Base-by-base conservation (phyloP, 2,329 filamentous ascomycete genomes). In the Cordyceps militaris region DNA sequence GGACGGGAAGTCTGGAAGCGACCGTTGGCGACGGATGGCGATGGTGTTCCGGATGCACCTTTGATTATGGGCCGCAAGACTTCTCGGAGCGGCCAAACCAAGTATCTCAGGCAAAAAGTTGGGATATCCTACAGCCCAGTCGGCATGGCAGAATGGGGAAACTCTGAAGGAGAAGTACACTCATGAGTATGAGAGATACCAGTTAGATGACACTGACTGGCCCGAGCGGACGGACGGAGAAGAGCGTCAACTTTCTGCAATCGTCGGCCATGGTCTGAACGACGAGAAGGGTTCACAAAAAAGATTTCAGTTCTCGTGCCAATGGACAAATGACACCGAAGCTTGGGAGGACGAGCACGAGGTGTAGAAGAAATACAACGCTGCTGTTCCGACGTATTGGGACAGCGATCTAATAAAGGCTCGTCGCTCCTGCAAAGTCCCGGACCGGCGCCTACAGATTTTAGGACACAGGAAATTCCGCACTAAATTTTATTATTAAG, bases 1-100 rank as follows among this genome's bases (percentile, higher is more conserved):
- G 49, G 49, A 52, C 23, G 24, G 24, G 49, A 52, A 24, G 49
- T 52, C 34, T 52, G 24, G 49, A 52, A 52, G 49, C 49, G 49
- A 42, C 49, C 49, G 16, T 28, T 52, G 3, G 34, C 24, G 36
- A 52, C 23, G 23, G 49, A 43, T 43, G 24, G 36, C 13, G 36
- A 52, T 42, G 36, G 49, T 42, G 24, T 52, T 52, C 49, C n/a
- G 13, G 49, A 52, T 52, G 36, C 23, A 52, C 49, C 34, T 30
- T 52, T 52, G 24, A 52, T 52, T n/a, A 52, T 42, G n/a, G 36
- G 36, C 23, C 23, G 24, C 23, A 52, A 52, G 36, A 30, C 49
- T 11, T 52, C 36, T 40, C 36, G 36, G 23, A 32, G 49, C 36
- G 36, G 49, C 32, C 24, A 42, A 23, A 30, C 16, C 24, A 13